These are phyloP conservation scores for Pleurotus tuber-regium DNA, from an alignment of 768 basidiomycete species.

Conservation along the genomic window DNA sequence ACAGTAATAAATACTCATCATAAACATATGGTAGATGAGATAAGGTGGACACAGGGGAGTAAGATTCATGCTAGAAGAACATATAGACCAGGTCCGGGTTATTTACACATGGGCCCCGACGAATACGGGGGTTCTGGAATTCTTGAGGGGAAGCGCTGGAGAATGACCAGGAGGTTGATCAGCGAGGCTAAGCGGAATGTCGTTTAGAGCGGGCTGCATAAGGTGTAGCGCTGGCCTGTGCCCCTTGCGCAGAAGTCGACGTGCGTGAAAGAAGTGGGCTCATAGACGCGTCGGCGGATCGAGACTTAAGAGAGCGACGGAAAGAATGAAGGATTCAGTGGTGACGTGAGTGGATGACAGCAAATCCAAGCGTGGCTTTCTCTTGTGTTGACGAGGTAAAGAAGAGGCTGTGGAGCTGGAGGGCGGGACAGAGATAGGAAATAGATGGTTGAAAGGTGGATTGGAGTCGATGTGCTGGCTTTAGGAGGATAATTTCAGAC, in stretches of 20 bases:
- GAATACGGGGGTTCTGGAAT: not conserved
- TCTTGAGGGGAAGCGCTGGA: not conserved
- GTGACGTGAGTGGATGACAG: too few relatives aligned
- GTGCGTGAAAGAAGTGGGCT: not conserved
- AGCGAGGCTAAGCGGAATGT: not conserved
- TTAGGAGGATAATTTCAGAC: slow-evolving; percentile 34
- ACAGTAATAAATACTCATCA: slow-evolving; percentile 2
- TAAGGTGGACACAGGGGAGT: not conserved
- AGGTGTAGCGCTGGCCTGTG: not conserved
- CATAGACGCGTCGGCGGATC: not conserved
- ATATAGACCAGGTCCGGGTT: not conserved
- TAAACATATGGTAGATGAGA: slow-evolving; percentile 1
- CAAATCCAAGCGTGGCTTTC: too few relatives aligned
- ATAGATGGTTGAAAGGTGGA: slow-evolving; percentile 8
- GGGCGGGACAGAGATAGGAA: not conserved
- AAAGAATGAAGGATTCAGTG: not conserved
- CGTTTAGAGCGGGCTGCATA: not conserved
- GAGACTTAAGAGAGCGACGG: not conserved
- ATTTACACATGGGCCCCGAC: not conserved
- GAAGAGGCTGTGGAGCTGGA: too few relatives aligned
- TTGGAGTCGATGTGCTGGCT: slow-evolving; percentile 10
- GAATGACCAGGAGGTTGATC: not conserved
- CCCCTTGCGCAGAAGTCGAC: too few relatives aligned
- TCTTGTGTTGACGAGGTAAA: too few relatives aligned
- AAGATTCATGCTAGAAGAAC: slow-evolving; percentile 1